Evolutionary conservation across 148 eudicot species (phyloP), one percentile per base, ranked within the genome.

Genomic region (Camellia granthamiana): DNA sequence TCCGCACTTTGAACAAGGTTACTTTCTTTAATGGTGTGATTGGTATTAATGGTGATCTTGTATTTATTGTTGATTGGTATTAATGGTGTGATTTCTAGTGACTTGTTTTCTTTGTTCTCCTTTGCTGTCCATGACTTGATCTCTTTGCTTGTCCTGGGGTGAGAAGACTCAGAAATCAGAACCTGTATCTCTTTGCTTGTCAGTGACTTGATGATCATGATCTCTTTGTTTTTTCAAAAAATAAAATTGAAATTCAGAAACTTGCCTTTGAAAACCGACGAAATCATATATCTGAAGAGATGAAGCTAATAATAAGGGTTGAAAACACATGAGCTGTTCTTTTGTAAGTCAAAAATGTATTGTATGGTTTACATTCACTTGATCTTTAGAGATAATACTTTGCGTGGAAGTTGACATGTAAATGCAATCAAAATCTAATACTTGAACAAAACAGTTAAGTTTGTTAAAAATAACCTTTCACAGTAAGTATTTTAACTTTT

Each of bases 1-100:
- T 96, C 78, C 99, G 99, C 77, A 96, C 97, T 79, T 88, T 96
- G 92, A 96, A 92, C 84, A 96, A 93, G 98, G 99, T 96, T 75
- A 74, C 38, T 68, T 47, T 15, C 72, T 78, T 51, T 63, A 43
- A 44, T 23, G 23, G 23, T 23, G 23, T 23, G 23, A 23, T 23
- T 23, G 23, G 23, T 23, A 23, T 23, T 23, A 23, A 23, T 23
- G 23, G 41, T 44, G 2, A 49, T 55, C 14, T 30, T 74, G 63
- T 56, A 16, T 11, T 74, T 1, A 38, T 6, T 1, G 19, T 4
- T 59, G 52, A 42, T 18, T 15, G 6, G 10, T 69, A 69, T 13
- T 1, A 13, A 69, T 44, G 8, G 9, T 42, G 16, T 13, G 16
- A 49, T 68, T 38, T 15, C 49, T 68, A 42, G 15, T 68, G 2